These are phyloP conservation scores for Cicer bijugum DNA, from an alignment of 306 rosid genomes.

Conservation along the genomic window DNA sequence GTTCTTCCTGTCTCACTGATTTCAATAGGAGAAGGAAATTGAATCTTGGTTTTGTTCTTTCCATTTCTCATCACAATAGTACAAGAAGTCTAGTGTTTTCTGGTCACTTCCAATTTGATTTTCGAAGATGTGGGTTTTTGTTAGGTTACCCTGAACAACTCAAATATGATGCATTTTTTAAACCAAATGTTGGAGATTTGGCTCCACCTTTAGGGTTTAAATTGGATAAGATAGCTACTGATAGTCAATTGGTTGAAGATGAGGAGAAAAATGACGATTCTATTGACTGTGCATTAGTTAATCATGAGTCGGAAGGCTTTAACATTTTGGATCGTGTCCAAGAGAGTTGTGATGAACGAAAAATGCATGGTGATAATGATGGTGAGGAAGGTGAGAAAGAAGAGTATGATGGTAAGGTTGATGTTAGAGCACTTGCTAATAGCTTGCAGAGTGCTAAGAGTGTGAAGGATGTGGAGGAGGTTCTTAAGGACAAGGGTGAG, in stretches of 20 bases:
- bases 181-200: conserved; percentile 52
- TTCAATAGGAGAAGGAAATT: conserved; percentile 50
- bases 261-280: conserved; percentile 27
- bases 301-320: conserved; percentile 40
- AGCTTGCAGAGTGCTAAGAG: conserved; percentile 65
- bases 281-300: conserved; percentile 31
- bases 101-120: conserved; percentile 53
- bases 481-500: conserved; percentile 72
- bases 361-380: conserved; percentile 34
- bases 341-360: conserved; percentile 40
- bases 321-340: conserved; percentile 14
- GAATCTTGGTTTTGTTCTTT: conserved; percentile 47
- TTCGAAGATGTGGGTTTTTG: conserved; percentile 50
- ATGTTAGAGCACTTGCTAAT: conserved; percentile 70
- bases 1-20: conserved; percentile 42
- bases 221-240: conserved; percentile 57
- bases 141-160: conserved; percentile 46
- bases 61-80: conserved; percentile 21
- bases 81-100: conserved; percentile 45
- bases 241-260: conserved; percentile 48
- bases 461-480: conserved; percentile 69
- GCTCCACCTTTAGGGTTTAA: conserved; percentile 61
- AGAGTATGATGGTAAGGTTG: conserved; percentile 50
- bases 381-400: conserved; percentile 44
- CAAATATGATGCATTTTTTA: conserved; percentile 51